Evolutionary conservation across 345 rosid genomes (phyloP).

Genomic region (Hibiscus syriacus): DNA sequence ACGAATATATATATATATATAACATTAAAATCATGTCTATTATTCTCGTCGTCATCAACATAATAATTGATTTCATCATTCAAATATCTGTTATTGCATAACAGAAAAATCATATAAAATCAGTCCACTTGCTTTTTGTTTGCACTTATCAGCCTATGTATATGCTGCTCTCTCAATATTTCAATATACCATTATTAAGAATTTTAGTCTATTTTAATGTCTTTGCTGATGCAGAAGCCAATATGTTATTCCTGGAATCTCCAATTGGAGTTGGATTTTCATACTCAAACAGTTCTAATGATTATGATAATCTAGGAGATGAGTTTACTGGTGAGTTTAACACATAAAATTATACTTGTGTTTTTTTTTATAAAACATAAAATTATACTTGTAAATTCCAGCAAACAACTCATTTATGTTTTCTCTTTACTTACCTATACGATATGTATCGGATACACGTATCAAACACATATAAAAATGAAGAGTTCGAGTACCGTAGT

Average conservation of each 20-base stretch:
- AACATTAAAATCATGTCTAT: no score
- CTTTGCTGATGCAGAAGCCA: slow-evolving; percentile 61
- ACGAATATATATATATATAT: no score
- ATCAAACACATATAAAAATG: neutral
- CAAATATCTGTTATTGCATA: neutral
- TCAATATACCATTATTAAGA: neutral
- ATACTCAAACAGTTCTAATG: slow-evolving; percentile 63
- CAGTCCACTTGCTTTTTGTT: neutral
- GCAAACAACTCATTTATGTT: no score
- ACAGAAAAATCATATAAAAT: neutral
- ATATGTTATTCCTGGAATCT: slow-evolving; percentile 84
- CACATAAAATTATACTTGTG: neutral
- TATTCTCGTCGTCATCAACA: no score
- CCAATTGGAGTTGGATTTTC: slow-evolving; percentile 97
- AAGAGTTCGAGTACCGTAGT: neutral
- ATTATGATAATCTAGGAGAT: slow-evolving; percentile 59
- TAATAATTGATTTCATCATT: neutral
- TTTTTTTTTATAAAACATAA: no score
- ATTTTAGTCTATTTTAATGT: slow-evolving; percentile 15
- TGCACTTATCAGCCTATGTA: neutral
- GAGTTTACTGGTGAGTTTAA: slow-evolving; percentile 54
- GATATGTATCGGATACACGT: neutral
- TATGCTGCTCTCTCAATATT: slow-evolving; percentile 16
- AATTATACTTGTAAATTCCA: no score
- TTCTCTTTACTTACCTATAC: no score